phyloP scores from a whole-genome alignment of 352 stramenopile genomes.

The Phytophthora sojae region DNA sequence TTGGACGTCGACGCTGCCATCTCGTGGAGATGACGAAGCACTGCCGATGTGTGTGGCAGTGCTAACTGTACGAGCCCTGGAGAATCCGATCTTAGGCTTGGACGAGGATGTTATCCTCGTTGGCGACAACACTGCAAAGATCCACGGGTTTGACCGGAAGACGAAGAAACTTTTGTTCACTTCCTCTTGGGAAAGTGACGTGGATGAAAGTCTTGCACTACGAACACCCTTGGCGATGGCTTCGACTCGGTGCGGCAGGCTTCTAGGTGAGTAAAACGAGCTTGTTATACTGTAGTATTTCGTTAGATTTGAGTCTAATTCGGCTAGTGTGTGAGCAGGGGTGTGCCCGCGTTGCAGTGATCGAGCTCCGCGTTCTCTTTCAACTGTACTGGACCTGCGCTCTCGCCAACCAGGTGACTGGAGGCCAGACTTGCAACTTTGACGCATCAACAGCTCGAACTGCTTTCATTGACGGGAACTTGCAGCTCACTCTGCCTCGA shows the following conservation, averaged over 20 bases:
- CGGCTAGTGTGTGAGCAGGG: slow-evolving; percentile 50
- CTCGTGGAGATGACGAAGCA: not conserved
- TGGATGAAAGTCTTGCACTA: slow-evolving; percentile 9
- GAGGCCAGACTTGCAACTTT: slow-evolving; percentile 16
- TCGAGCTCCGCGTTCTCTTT: slow-evolving; percentile 50
- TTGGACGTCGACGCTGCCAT: slow-evolving; percentile 46
- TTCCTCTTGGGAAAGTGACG: slow-evolving; percentile 16
- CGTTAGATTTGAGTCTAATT: slow-evolving; percentile 16
- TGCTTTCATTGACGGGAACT: slow-evolving; percentile 29
- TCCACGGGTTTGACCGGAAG: slow-evolving; percentile 46
- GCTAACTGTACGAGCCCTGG: slow-evolving; percentile 29
- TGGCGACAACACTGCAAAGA: slow-evolving; percentile 30
- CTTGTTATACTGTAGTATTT: slow-evolving; percentile 1
- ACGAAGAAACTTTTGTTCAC: slow-evolving; percentile 35
- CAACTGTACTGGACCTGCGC: slow-evolving; percentile 34
- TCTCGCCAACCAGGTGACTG: slow-evolving; percentile 23
- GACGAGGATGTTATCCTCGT: slow-evolving; percentile 51
- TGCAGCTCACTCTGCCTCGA: slow-evolving; percentile 19
- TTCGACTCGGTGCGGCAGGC: slow-evolving; percentile 29
- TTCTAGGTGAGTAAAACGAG: slow-evolving; percentile 29
- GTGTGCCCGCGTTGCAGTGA: slow-evolving; percentile 24
- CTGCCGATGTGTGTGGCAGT: slow-evolving; percentile 39
- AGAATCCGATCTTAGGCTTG: slow-evolving; percentile 38
- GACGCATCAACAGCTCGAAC: slow-evolving; percentile 26
- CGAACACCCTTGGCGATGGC: slow-evolving; percentile 30